These are phyloP conservation scores for Angomonas deanei DNA, from an alignment of 208 protist species.

Conservation along the genomic window DNA sequence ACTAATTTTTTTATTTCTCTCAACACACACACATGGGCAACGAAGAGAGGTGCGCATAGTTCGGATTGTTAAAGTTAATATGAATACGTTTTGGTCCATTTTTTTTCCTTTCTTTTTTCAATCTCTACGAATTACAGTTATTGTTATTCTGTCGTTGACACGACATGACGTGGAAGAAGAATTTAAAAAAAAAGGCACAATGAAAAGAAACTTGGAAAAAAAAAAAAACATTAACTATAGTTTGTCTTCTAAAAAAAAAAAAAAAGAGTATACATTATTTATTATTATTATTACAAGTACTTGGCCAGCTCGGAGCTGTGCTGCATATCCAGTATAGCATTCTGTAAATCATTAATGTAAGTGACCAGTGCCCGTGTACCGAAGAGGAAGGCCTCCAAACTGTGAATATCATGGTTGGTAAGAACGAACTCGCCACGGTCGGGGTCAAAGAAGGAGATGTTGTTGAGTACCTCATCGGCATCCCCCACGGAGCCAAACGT, in stretches of 20 bases:
- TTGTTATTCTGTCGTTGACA: background rate
- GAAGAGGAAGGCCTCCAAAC: constrained; percentile 85
- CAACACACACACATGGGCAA: too few relatives aligned
- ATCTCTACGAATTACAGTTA: background rate
- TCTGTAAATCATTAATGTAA: constrained; percentile 78
- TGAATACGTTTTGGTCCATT: too few relatives aligned
- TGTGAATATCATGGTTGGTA: constrained; percentile 85
- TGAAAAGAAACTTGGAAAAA: constrained; percentile 7
- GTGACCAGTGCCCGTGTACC: constrained; percentile 60
- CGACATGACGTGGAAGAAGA: too few relatives aligned
- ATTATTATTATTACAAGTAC: constrained; percentile 32
- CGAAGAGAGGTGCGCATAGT: background rate
- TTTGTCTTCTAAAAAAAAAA: background rate
- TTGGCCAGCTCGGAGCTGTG: constrained; percentile 64
- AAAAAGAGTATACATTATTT: background rate
- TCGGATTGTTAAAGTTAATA: background rate
- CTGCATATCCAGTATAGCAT: constrained; percentile 76
- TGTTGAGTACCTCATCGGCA: constrained; percentile 25
- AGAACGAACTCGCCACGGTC: constrained; percentile 74
- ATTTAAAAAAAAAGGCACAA: constrained; percentile 3
- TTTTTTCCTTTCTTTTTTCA: too few relatives aligned
- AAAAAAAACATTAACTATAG: constrained; percentile 2
- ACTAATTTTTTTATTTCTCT: background rate
- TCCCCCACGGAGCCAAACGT: background rate
- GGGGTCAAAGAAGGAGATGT: constrained; percentile 54